A percentile compares a stretch with the other conserved stretches of the same genome.
These are phyloP conservation scores for Ensete ventricosum DNA, from an alignment of 176 grass and related monocot species.

Conservation along the genomic window DNA sequence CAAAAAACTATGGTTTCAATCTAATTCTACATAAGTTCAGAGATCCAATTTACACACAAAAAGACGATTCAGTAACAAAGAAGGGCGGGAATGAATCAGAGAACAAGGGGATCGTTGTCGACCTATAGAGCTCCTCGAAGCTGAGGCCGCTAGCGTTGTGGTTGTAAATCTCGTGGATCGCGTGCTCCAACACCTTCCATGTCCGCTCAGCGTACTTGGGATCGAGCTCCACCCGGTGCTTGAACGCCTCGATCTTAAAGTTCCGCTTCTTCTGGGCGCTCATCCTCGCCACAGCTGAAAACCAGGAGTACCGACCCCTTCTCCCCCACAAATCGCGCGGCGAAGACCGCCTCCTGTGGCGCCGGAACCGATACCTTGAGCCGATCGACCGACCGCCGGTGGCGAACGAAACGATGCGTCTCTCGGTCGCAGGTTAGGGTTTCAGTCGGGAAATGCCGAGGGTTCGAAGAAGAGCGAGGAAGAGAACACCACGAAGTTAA, in stretches of 20 bases:
- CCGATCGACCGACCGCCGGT: background rate
- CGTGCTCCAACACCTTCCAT: constrained; percentile 85
- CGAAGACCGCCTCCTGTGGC: background rate
- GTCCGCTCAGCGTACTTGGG: constrained; percentile 96
- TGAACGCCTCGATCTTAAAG: constrained; percentile 97
- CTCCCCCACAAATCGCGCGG: background rate
- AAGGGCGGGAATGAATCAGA: background rate
- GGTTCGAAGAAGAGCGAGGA: too few relatives aligned
- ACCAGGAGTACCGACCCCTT: too few relatives aligned
- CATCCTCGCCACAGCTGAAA: constrained; percentile 26
- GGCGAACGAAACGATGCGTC: background rate
- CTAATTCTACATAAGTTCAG: background rate
- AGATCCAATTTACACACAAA: background rate
- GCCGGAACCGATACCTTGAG: background rate
- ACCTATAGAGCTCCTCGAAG: constrained; percentile 98
- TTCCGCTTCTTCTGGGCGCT: constrained; percentile 61
- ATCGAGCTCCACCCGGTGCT: constrained; percentile 83
- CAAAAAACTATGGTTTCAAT: background rate
- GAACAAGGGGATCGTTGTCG: background rate
- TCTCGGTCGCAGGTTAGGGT: background rate
- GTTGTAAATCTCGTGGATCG: constrained; percentile 98
- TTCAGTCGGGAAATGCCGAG: too few relatives aligned
- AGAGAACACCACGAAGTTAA: too few relatives aligned
- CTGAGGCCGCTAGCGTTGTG: constrained; percentile 91
- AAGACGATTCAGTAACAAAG: constrained; percentile 2